Evolutionary conservation across 371 early-diverging fungal species (phyloP).

Genomic region (Mucor saturninus): DNA sequence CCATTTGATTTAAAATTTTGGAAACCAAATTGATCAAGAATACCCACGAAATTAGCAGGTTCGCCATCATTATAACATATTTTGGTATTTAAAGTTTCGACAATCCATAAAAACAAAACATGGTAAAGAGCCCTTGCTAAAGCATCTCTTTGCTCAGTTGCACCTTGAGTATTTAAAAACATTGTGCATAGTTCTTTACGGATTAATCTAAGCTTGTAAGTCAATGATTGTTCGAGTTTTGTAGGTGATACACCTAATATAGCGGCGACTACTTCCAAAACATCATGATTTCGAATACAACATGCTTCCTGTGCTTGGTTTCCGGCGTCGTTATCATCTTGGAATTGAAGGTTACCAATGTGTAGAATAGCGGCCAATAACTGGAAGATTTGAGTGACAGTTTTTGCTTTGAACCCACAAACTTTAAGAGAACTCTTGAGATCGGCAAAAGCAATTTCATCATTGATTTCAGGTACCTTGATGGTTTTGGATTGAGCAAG

Average conservation of each 20-base stretch:
- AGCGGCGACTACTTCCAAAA: constrained; percentile 72
- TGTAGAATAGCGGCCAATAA: constrained; percentile 75
- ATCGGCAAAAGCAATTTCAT: constrained; percentile 52
- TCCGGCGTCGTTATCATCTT: constrained; percentile 53
- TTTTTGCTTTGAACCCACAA: constrained; percentile 74
- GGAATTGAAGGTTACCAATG: constrained; percentile 74
- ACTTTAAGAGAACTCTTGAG: constrained; percentile 71
- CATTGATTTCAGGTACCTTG: constrained; percentile 38
- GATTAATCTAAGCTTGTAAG: constrained; percentile 62
- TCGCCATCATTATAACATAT: constrained; percentile 65
- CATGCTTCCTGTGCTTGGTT: constrained; percentile 54
- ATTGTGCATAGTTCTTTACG: constrained; percentile 78
- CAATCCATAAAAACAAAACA: constrained; percentile 77
- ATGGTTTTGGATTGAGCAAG: constrained; percentile 49
- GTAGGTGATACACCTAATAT: constrained; percentile 74
- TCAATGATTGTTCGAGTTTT: constrained; percentile 65
- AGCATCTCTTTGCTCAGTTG: constrained; percentile 66
- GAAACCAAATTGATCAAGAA: constrained; percentile 79
- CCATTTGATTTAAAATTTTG: constrained; percentile 64
- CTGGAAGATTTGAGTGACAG: constrained; percentile 72
- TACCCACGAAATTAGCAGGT: constrained; percentile 71
- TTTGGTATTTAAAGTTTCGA: constrained; percentile 77
- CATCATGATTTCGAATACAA: constrained; percentile 58
- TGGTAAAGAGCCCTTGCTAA: constrained; percentile 76
- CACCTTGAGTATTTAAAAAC: constrained; percentile 71